A percentile compares a stretch with the other conserved stretches of the same genome.
These are phyloP conservation scores for Candida labiduridarum DNA, from an alignment of 1,139 yeast species.

Conservation along the genomic window DNA sequence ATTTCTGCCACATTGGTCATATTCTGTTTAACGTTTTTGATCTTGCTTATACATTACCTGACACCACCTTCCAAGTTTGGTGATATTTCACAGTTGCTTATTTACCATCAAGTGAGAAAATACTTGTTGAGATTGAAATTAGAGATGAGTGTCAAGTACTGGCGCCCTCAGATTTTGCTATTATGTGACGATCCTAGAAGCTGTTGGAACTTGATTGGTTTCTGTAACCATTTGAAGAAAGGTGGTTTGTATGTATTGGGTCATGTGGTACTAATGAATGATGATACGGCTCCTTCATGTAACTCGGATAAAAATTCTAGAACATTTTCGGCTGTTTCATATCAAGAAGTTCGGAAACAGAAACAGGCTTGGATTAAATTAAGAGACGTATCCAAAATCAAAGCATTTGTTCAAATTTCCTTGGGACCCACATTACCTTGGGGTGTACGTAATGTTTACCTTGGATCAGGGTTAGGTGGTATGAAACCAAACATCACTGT, in stretches of 20 bases:
- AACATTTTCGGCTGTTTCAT: slow-evolving; percentile 39
- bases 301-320: slow-evolving; percentile 19
- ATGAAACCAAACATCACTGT: slow-evolving; percentile 97
- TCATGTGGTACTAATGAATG: slow-evolving; percentile 77
- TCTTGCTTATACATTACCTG: slow-evolving; percentile 79
- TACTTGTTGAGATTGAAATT: slow-evolving; percentile 78
- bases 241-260: slow-evolving; percentile 93
- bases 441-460: slow-evolving; percentile 92
- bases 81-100: slow-evolving; percentile 90
- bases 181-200: slow-evolving; percentile 90
- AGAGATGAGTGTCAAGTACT: slow-evolving; percentile 88
- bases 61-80: slow-evolving; percentile 98
- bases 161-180: slow-evolving; percentile 93
- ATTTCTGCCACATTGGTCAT: slow-evolving; percentile 79
- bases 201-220: slow-evolving; percentile 88
- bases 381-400: slow-evolving; percentile 73
- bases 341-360: slow-evolving; percentile 69
- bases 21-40: slow-evolving; percentile 62
- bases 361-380: slow-evolving; percentile 81
- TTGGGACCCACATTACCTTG: slow-evolving; percentile 86
- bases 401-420: slow-evolving; percentile 92
- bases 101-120: slow-evolving; percentile 94
- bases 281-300: slow-evolving; percentile 25
- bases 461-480: slow-evolving; percentile 95
- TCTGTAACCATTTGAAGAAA: slow-evolving; percentile 91